Conservation (phyloP, 2,329 filamentous ascomycete genomes). For the Nemania diffusa region DNA sequence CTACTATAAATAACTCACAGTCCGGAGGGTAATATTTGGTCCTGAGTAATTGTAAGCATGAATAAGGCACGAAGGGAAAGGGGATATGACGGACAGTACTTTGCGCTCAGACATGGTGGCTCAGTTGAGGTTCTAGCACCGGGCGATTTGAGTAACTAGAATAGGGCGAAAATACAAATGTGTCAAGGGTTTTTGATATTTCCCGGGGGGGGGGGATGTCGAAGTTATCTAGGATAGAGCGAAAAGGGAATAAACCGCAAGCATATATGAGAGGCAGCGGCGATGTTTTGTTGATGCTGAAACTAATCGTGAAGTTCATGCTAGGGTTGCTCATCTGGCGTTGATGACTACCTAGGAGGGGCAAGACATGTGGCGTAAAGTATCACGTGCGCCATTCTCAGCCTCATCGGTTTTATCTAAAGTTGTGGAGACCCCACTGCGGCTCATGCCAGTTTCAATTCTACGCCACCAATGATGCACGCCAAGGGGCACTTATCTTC, state of each 20-base stretch:
- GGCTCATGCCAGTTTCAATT: not conserved
- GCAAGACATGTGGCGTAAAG: not conserved
- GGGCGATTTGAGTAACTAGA: not conserved
- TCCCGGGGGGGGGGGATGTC: not conserved
- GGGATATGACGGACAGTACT: conserved; percentile 48
- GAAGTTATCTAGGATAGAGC: not conserved
- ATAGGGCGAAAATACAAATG: not conserved
- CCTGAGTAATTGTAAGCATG: conserved; percentile 37
- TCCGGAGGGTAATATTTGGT: conserved; percentile 75
- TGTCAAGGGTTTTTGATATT: not conserved
- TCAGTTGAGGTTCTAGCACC: conserved; percentile 23
- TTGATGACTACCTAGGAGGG: conserved; percentile 6
- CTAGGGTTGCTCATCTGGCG: not conserved
- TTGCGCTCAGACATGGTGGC: conserved; percentile 57
- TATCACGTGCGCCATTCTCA: not conserved
- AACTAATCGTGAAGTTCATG: not conserved
- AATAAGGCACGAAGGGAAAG: conserved; percentile 14
- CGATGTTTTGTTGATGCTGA: not conserved
- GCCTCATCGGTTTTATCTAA: conserved; percentile 2
- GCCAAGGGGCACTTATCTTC: not conserved
- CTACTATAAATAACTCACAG: conserved; percentile 53
- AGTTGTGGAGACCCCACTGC: not conserved
- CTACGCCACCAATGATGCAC: not conserved
- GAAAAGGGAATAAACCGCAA: not conserved
- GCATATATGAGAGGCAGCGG: not conserved